phyloP scores from a whole-genome alignment of 305 asterid genomes.

The Fraxinus dipetala region DNA sequence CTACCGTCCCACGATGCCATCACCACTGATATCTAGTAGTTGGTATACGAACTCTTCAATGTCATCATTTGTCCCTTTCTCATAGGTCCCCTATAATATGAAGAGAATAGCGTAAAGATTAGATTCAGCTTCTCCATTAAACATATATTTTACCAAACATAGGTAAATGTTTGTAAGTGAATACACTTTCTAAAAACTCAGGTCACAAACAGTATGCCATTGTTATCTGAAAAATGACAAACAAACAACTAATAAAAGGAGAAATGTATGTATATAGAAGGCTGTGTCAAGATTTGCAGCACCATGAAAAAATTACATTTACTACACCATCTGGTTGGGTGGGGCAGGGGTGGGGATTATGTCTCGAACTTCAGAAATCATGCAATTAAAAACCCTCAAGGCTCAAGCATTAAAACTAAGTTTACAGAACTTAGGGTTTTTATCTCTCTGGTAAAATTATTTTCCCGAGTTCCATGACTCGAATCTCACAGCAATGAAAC shows the following conservation, averaged over 20 bases:
- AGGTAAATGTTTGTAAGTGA: neutral
- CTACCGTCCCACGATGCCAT: constrained; percentile 72
- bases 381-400: neutral
- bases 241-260: neutral
- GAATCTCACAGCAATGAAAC: neutral
- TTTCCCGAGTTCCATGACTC: neutral
- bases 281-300: neutral
- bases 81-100: constrained; percentile 68
- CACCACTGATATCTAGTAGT: constrained; percentile 62
- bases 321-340: neutral
- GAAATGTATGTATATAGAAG: neutral
- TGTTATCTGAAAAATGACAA: neutral
- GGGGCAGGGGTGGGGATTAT: neutral
- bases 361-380: neutral
- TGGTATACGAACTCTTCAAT: constrained; percentile 85
- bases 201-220: neutral
- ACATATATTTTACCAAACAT: neutral
- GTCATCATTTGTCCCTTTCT: constrained; percentile 84
- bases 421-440: neutral
- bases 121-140: neutral
- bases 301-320: neutral
- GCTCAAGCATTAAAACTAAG: neutral
- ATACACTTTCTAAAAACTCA: neutral
- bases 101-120: constrained; percentile 13
- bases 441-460: neutral